phyloP scores from a whole-genome alignment of 805 yeast genomes.

The Lachancea sp. region DNA sequence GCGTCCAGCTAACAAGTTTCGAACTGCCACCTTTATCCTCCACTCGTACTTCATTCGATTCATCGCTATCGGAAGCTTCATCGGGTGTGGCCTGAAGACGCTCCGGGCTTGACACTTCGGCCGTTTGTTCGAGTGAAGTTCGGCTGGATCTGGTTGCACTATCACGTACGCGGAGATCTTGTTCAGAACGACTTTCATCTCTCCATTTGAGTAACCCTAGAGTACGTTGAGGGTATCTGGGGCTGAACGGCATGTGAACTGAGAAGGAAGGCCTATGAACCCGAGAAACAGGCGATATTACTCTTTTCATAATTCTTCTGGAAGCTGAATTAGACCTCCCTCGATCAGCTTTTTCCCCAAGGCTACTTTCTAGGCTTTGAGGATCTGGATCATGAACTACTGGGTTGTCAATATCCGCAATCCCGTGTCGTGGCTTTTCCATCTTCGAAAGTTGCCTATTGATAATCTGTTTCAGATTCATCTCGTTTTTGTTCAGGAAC shows the following conservation, averaged over 20 bases:
- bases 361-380: not conserved
- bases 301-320: slow-evolving; percentile 1
- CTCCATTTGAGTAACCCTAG: not conserved
- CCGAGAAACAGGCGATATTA: slow-evolving; percentile 3
- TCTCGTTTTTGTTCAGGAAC: slow-evolving; percentile 47
- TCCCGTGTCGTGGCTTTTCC: not conserved
- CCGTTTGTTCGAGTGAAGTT: not conserved
- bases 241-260: not conserved
- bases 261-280: slow-evolving; percentile 3
- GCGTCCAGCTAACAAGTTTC: slow-evolving; percentile 8
- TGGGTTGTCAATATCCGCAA: not conserved
- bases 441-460: slow-evolving; percentile 23
- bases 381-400: not conserved
- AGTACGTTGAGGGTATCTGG: not conserved
- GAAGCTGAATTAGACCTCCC: not conserved
- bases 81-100: not conserved
- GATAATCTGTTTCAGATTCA: slow-evolving; percentile 38
- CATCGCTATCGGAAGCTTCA: not conserved
- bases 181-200: too few species aligned
- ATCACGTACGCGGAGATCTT: too few species aligned
- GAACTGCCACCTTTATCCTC: slow-evolving; percentile 1
- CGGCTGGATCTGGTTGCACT: not conserved
- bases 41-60: not conserved
- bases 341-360: not conserved
- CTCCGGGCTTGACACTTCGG: not conserved